Base-by-base conservation (phyloP, 208 protist species). In the Phytomonas sp. region DNA sequence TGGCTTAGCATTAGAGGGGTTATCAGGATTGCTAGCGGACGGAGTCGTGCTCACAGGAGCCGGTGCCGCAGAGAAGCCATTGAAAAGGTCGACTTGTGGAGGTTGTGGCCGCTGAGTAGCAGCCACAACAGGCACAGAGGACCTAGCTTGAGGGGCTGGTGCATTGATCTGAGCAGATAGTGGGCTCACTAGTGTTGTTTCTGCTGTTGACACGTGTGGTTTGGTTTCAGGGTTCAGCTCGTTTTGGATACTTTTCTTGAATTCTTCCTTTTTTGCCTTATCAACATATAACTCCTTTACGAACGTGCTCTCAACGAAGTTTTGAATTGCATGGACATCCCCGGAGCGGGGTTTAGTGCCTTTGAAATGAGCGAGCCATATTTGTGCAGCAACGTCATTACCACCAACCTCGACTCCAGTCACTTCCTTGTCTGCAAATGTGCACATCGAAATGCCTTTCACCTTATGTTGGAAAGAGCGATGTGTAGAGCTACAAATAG, bases 401-500 rank as follows among this genome's bases (percentile, higher is more conserved):
- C 89, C 89, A 31, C 80, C 67, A 4, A 85, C 63, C 28, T 59
- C 40, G 43, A 95, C 71, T 20, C 76, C 66, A 11, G 73, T 71
- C 23, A 95, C 76, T 69, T 95, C 89, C 59, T 84, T 84, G 30
- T 90, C 85, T 2, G 51, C 80, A 71, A 95, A 95, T 73, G 92
- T 87, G 67, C 83, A 86, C 81, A 92, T 89, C 11, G 89, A 86
- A 66, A 95, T 91, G 43, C 89, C 89, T 75, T 95, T 95, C 60
- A 95, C 87, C 67, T 88, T 91, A 79, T 95, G 89, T 78, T 95
- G 89, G 32, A 91, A 75, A 40, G 84, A 88, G 71, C 89, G 86
- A 64, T 95, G 89, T 20, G 88, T 64, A 28, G 87, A 84, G 60
- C 82, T 84, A 74, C 89, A 95, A 53, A 76, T 80, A n/a, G 87